phyloP scores from a whole-genome alignment of 177 flowering plant genomes.

The Vitis hybrid region DNA sequence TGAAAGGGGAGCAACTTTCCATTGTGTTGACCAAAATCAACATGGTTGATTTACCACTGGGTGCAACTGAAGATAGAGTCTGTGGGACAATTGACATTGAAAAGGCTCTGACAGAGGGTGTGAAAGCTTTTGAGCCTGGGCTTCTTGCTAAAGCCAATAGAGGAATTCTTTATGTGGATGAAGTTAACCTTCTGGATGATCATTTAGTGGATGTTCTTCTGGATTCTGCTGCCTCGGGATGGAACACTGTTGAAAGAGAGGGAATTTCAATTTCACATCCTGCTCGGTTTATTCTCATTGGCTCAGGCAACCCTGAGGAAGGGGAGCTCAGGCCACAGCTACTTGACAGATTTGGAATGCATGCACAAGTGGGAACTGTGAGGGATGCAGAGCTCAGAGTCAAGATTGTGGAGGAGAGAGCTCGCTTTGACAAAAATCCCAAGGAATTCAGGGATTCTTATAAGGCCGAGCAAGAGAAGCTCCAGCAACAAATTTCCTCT shows the following conservation, averaged over 20 bases:
- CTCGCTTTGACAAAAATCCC: constrained; percentile 81
- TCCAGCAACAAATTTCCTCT: constrained; percentile 70
- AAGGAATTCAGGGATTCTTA: constrained; percentile 79
- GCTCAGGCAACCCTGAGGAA: constrained; percentile 98
- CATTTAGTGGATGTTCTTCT: constrained; percentile 93
- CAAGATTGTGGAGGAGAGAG: constrained; percentile 94
- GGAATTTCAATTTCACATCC: constrained; percentile 98
- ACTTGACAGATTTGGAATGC: constrained; percentile 98
- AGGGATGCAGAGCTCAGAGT: constrained; percentile 95
- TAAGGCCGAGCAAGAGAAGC: constrained; percentile 79
- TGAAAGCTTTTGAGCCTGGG: constrained; percentile 97
- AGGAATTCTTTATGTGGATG: constrained; percentile 94
- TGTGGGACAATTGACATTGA: constrained; percentile 98
- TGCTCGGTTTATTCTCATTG: constrained; percentile 89
- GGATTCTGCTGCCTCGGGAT: constrained; percentile 98
- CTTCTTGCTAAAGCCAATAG: constrained; percentile 92
- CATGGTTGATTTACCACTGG: constrained; percentile 97
- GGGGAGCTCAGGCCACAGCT: constrained; percentile 98
- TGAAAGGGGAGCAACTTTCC: constrained; percentile 58
- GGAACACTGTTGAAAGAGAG: constrained; percentile 97
- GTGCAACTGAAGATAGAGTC: constrained; percentile 95
- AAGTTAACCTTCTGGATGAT: constrained; percentile 94
- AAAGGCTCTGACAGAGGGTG: constrained; percentile 94
- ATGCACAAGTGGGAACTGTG: constrained; percentile 97
- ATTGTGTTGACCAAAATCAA: constrained; percentile 64